Evolutionary conservation across 2,329 filamentous ascomycete species (phyloP), one percentile per base, ranked within the genome.

Genomic region (Neofusicoccum ribis): DNA sequence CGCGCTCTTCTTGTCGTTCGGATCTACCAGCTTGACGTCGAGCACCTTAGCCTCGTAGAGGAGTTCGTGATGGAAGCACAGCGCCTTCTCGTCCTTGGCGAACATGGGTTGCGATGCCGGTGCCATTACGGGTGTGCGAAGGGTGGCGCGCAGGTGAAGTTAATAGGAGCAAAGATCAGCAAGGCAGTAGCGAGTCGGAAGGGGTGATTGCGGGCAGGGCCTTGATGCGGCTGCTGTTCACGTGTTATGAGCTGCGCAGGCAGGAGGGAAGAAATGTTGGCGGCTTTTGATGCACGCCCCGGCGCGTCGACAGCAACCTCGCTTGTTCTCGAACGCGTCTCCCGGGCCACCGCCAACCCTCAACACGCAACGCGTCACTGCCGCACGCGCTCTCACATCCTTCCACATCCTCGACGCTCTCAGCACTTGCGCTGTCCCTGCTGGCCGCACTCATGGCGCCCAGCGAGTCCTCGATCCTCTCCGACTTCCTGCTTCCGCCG

Each of bases 11-110:
- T 91, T 89, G 73, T 89, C 89, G 50, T 82, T 82, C 6, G 81
- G 76, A 67, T 89, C 86, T 73, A 85, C 83, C 77, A 82, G 81
- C 71, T 85, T 88, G 37, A 91, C 84, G 69, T 97, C 93, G 69
- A 96, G 87, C 61, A 99, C 89, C 81, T 98, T 98, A 70, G 95
- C 95, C 79, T 99, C 95, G 76, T 99, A 99, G 60, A 99, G 88
- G 80, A 98, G 89, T 74, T 98, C 93, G 80, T 94, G 92, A 77
- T 99, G 95, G 76, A 98, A 98, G 82, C 95, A 99, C 37, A 98
- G 88, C 43, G 96, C 93, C 75, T 91, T 92, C 83, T 99, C 95
- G 75, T 98, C 93, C 75, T 89, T 89, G 67, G 80, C 80, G 73
- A 86, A 90, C 69, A 80, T 78, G n/a, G 83, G 80, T 66, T 84